Evolutionary conservation across 106 monocot genomes (phyloP), one percentile per base, ranked within the genome.

Genomic region (Alisma plantagoaquatica): DNA sequence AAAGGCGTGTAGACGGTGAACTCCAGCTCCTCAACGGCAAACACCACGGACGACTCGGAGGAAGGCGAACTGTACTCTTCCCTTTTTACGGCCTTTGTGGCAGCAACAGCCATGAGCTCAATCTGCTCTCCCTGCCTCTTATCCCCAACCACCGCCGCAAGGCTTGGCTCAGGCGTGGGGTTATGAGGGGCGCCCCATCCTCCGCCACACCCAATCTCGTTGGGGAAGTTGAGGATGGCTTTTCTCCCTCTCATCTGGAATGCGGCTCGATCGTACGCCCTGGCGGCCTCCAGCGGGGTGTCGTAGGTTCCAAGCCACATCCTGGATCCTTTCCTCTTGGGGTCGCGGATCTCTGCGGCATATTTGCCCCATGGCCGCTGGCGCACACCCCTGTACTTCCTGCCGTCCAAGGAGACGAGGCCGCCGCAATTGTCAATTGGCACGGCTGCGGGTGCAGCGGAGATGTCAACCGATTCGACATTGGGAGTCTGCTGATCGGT

Each of bases 201-300:
- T 20, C 27, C 32, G 4, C 4, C 31, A 58, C 23, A 23, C 19
- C 29, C 54, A 25, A 82, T 48, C 22, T 82, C 77, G 48, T 74
- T 77, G 11, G 82, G 82, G 43, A 82, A 82, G 46, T 82, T 82
- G 27, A 77, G 70, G 38, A 82, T 82, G 23, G 82, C 82, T 51
- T 70, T 82, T 60, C 66, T 51, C 0, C 82, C 77, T 12, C 82
- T 67, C 73, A 82, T 73, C 66, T 52, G 43, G 59, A 82, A 82
- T 6, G 77, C 82, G 14, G 82, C 77, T 1, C 61, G 57, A 16
- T 82, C 82, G 63, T 82, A 82, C 11, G 77, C 77, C 24, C 77
- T 53, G 3, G 82, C 82, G 43, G 82, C 82, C 51, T 82, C 82
- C 8, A 82, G n/a, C 19, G 77, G 66, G 24, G 82, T 66, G 58